Percentiles rank a stretch among this genome's conserved stretches.
These are phyloP conservation scores for Fabrea salina DNA, from an alignment of 169 alveolate species.

Conservation along the genomic window DNA sequence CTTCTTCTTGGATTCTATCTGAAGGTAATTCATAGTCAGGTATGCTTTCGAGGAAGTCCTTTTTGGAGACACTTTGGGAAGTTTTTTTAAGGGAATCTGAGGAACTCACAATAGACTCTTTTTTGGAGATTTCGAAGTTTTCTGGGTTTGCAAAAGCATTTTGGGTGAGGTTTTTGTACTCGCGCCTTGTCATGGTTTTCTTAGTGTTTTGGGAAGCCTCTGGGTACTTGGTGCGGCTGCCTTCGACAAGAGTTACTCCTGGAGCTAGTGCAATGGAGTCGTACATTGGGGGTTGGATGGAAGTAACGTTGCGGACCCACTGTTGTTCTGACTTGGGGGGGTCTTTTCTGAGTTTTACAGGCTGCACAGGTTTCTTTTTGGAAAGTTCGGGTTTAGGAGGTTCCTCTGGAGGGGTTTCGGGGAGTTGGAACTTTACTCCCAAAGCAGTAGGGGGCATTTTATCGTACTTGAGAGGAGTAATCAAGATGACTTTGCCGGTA, in stretches of 20 bases:
- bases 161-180: not conserved
- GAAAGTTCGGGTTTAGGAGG: not conserved
- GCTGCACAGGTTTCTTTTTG: not conserved
- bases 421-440: not conserved
- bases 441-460: not conserved
- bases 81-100: not conserved
- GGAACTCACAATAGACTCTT: not conserved
- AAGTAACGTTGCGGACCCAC: conserved; percentile 22
- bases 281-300: conserved; percentile 20
- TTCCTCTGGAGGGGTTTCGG: not conserved
- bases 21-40: conserved; percentile 24
- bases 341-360: not conserved
- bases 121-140: not conserved
- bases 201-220: not conserved
- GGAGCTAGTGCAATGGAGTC: not conserved
- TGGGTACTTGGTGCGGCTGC: conserved; percentile 18
- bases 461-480: conserved; percentile 13
- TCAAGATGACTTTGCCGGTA: conserved; percentile 13
- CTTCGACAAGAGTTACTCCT: conserved; percentile 18
- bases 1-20: not conserved
- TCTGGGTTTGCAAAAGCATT: not conserved
- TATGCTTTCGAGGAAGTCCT: conserved; percentile 7
- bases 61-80: not conserved
- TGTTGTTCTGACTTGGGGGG: conserved; percentile 15
- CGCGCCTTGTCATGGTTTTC: conserved; percentile 7